Conservation (phyloP, 1,139 yeast species). For the Saccharomyces hybrid region DNA sequence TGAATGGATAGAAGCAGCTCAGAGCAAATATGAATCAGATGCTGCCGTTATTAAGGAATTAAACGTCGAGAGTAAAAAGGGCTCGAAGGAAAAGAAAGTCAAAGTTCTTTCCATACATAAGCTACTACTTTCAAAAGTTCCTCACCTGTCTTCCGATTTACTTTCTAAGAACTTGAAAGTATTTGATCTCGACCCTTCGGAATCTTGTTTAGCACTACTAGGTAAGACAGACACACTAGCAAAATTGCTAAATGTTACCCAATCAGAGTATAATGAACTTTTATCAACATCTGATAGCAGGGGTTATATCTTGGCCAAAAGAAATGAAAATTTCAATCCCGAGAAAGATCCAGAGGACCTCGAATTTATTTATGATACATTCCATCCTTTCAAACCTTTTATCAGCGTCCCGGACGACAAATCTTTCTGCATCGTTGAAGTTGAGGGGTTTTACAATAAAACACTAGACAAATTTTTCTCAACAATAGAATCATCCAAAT, state of each 20-base stretch:
- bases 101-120: slow-evolving; percentile 60
- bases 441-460: slow-evolving; percentile 57
- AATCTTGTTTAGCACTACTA: slow-evolving; percentile 36
- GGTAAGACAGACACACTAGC: slow-evolving; percentile 32
- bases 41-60: slow-evolving; percentile 7
- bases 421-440: slow-evolving; percentile 33
- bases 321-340: slow-evolving; percentile 42
- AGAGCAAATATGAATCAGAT: slow-evolving; percentile 25
- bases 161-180: slow-evolving; percentile 52
- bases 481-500: slow-evolving; percentile 73
- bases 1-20: slow-evolving; percentile 45
- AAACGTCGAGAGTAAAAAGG: slow-evolving; percentile 11
- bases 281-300: slow-evolving; percentile 21
- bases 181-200: slow-evolving; percentile 41
- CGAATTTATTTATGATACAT: slow-evolving; percentile 64
- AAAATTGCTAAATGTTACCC: slow-evolving; percentile 45
- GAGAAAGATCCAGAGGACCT: slow-evolving; percentile 36
- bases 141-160: slow-evolving; percentile 73
- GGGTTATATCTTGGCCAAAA: slow-evolving; percentile 65
- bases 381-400: slow-evolving; percentile 73
- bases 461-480: slow-evolving; percentile 83
- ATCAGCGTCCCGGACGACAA: slow-evolving; percentile 34
- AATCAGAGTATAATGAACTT: slow-evolving; percentile 33
- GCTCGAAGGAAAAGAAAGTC: slow-evolving; percentile 33
- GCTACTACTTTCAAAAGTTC: slow-evolving; percentile 56